A percentile compares a stretch with the other conserved stretches of the same genome.
Evolutionary conservation across 2,329 filamentous ascomycete species (phyloP).

Genomic region (Pseudogymnoascus sp.): DNA sequence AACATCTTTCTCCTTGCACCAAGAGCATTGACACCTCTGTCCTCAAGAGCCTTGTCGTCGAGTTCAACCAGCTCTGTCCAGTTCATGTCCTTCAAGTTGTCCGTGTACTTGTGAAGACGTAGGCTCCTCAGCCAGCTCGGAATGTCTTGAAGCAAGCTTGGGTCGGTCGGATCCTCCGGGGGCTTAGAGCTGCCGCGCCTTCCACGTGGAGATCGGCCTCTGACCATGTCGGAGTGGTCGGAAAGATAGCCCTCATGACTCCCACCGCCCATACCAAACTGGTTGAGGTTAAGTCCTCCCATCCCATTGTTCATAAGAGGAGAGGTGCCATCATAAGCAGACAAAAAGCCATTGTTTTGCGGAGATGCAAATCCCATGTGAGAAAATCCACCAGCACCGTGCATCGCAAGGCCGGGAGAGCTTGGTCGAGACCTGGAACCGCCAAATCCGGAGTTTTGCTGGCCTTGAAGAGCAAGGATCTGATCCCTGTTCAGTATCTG

Average conservation of each 20-base stretch:
- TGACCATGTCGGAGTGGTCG: slow-evolving; percentile 83
- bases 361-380: slow-evolving; percentile 71
- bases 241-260: slow-evolving; percentile 78
- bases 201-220: slow-evolving; percentile 85
- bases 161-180: slow-evolving; percentile 93
- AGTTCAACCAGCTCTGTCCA: slow-evolving; percentile 90
- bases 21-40: slow-evolving; percentile 86
- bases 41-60: slow-evolving; percentile 87
- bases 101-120: slow-evolving; percentile 96
- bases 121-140: slow-evolving; percentile 92
- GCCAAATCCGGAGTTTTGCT: slow-evolving; percentile 65
- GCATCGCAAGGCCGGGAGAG: slow-evolving; percentile 65
- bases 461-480: slow-evolving; percentile 69
- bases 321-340: slow-evolving; percentile 71
- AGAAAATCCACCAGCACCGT: slow-evolving; percentile 50
- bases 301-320: slow-evolving; percentile 66
- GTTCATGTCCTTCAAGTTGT: slow-evolving; percentile 93
- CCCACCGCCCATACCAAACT: slow-evolving; percentile 55
- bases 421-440: slow-evolving; percentile 84
- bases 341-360: slow-evolving; percentile 89
- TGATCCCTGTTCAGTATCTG: slow-evolving; percentile 82
- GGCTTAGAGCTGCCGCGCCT: slow-evolving; percentile 93
- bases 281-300: slow-evolving; percentile 60
- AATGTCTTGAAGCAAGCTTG: slow-evolving; percentile 83
- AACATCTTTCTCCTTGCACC: slow-evolving; percentile 96